phyloP scores from a whole-genome alignment of 2,329 filamentous ascomycete genomes.

The Exophiala viscosa region DNA sequence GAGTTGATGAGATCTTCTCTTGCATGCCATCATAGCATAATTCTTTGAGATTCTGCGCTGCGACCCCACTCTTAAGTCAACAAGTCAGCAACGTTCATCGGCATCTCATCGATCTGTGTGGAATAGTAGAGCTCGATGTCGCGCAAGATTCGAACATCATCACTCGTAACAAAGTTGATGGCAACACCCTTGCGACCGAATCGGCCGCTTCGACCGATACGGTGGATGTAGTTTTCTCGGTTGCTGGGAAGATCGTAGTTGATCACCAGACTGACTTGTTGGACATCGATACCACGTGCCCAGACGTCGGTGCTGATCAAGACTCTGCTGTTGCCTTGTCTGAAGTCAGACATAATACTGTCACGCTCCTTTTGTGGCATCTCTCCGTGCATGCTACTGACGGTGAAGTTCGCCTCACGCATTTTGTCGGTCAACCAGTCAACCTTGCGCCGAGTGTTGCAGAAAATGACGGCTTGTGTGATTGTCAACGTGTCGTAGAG shows the following conservation, averaged over 20 bases:
- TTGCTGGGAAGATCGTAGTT: constrained; percentile 98
- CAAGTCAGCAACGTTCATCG: constrained; percentile 79
- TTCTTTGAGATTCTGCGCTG: neutral
- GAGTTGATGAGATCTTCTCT: too few species aligned
- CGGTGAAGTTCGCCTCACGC: constrained; percentile 97
- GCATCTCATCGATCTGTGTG: constrained; percentile 97
- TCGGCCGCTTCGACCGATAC: constrained; percentile 89
- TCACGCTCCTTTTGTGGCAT: constrained; percentile 99
- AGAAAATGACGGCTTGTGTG: constrained; percentile 98
- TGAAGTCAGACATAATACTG: constrained; percentile 98
- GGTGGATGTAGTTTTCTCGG: constrained; percentile 99
- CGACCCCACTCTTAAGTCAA: constrained; percentile 33
- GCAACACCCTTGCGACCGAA: constrained; percentile 98
- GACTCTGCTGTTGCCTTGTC: constrained; percentile 92
- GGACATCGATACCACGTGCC: constrained; percentile 97
- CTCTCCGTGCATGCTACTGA: constrained; percentile 97
- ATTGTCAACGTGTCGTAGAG: constrained; percentile 98
- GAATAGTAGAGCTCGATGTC: constrained; percentile 98
- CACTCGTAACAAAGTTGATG: constrained; percentile 98
- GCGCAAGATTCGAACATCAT: constrained; percentile 93
- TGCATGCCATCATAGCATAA: neutral
- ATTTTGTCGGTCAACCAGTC: constrained; percentile 99
- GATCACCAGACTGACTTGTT: constrained; percentile 96
- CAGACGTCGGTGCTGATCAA: constrained; percentile 97
- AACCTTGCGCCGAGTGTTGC: constrained; percentile 97